Percentiles rank a stretch among this genome's conserved stretches.
Conservation (phyloP, 179 eudicot genomes). For the Beta corolliflora region DNA sequence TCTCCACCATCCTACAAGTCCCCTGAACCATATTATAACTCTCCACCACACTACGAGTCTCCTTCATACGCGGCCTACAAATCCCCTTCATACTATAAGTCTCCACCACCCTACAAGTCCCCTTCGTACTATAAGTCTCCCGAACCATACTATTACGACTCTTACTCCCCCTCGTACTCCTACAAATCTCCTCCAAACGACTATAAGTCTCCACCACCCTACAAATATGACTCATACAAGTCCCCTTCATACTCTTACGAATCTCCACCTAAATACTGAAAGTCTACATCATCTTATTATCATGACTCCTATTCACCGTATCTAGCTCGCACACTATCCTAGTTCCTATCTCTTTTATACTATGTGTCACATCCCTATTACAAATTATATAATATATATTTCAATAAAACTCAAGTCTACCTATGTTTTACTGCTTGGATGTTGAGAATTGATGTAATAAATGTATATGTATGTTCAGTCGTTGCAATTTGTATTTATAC, state of each 20-base stretch:
- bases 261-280: background rate
- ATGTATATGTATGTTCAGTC: background rate
- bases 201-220: background rate
- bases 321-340: too few relatives aligned
- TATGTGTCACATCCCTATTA: too few relatives aligned
- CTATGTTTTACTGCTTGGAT: background rate
- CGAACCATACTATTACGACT: too few relatives aligned
- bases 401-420: background rate
- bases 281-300: background rate
- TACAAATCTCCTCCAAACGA: background rate
- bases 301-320: background rate
- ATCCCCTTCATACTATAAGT: background rate
- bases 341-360: too few relatives aligned
- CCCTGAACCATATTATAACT: background rate
- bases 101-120: slow-evolving; percentile 1
- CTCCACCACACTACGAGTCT: background rate
- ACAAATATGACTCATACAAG: background rate
- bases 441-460: background rate
- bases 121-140: background rate
- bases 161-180: background rate
- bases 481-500: background rate
- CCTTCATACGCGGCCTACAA: background rate
- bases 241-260: slow-evolving; percentile 6
- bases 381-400: too few relatives aligned
- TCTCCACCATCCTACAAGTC: slow-evolving; percentile 1